Conservation (phyloP, 768 basidiomycete species). For the Asterophora parasitica region DNA sequence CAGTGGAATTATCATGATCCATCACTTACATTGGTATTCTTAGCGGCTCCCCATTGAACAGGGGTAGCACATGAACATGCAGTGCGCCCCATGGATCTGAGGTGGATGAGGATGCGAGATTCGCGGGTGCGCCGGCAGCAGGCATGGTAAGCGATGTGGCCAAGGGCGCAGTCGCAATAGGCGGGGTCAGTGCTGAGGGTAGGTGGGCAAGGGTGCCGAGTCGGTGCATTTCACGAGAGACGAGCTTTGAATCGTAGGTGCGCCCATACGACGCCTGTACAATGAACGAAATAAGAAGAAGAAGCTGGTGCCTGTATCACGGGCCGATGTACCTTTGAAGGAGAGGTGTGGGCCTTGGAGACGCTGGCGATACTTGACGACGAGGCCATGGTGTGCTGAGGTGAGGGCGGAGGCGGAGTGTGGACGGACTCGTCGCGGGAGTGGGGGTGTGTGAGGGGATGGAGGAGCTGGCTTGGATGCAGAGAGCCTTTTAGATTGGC, state of each 20-base stretch:
- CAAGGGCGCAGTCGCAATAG: constrained; percentile 45
- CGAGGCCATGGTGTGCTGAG: constrained; percentile 28
- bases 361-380: constrained; percentile 28
- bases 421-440: constrained; percentile 32
- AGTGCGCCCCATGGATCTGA: constrained; percentile 79
- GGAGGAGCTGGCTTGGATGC: constrained; percentile 31
- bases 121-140: constrained; percentile 34
- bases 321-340: constrained; percentile 39
- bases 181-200: constrained; percentile 48
- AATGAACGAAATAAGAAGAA: constrained; percentile 6
- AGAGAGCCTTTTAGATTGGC: constrained; percentile 20
- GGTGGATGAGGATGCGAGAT: constrained; percentile 36
- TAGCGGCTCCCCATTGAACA: constrained; percentile 89
- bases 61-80: constrained; percentile 82
- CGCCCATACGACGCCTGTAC: constrained; percentile 54
- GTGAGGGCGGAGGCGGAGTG: constrained; percentile 16
- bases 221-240: constrained; percentile 82
- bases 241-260: constrained; percentile 76
- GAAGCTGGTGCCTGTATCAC: constrained; percentile 1
- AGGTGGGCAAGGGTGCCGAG: constrained; percentile 59
- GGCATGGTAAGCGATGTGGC: constrained; percentile 42
- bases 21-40: constrained; percentile 73
- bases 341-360: constrained; percentile 42
- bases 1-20: background rate
- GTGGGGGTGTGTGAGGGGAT: constrained; percentile 28